Evolutionary conservation across 75 land plant species (phyloP).

Genomic region (Pinus taeda): DNA sequence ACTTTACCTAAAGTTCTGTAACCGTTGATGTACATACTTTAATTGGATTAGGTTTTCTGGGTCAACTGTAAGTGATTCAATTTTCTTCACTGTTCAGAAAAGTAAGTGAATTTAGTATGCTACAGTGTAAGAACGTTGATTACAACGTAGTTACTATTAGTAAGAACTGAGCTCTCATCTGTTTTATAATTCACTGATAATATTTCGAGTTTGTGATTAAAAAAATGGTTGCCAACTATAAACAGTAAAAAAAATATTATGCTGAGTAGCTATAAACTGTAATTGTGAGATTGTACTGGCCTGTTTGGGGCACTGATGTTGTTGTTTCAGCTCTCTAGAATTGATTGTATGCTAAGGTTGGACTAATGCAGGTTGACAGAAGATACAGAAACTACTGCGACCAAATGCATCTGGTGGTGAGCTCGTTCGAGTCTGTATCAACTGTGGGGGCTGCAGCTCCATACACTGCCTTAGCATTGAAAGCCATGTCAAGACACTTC

Average conservation of each 20-base stretch:
- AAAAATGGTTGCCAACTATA: constrained; percentile 11
- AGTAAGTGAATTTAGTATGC: too few species aligned
- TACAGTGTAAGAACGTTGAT: too few species aligned
- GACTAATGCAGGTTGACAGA: constrained; percentile 57
- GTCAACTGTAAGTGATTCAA: too few species aligned
- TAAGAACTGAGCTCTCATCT: too few species aligned
- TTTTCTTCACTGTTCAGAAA: too few species aligned
- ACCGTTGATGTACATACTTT: too few species aligned
- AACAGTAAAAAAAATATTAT: neutral
- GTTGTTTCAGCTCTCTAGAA: neutral
- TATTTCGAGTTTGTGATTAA: neutral
- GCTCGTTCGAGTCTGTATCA: constrained; percentile 60
- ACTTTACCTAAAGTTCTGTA: too few species aligned
- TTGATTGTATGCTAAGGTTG: neutral
- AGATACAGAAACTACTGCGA: constrained; percentile 74
- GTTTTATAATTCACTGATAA: too few species aligned
- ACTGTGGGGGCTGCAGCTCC: constrained; percentile 63
- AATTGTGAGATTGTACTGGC: constrained; percentile 6
- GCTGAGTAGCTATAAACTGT: constrained; percentile 15
- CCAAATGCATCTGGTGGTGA: constrained; percentile 58
- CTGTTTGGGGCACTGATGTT: neutral
- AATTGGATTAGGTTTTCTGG: too few species aligned
- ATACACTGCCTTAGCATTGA: constrained; percentile 61
- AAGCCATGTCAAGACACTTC: constrained; percentile 87
- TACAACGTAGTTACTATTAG: too few species aligned